Percentiles rank a stretch among this genome's conserved stretches.
phyloP scores from a whole-genome alignment of 257 asterid genomes.

The Primulina eburnea region DNA sequence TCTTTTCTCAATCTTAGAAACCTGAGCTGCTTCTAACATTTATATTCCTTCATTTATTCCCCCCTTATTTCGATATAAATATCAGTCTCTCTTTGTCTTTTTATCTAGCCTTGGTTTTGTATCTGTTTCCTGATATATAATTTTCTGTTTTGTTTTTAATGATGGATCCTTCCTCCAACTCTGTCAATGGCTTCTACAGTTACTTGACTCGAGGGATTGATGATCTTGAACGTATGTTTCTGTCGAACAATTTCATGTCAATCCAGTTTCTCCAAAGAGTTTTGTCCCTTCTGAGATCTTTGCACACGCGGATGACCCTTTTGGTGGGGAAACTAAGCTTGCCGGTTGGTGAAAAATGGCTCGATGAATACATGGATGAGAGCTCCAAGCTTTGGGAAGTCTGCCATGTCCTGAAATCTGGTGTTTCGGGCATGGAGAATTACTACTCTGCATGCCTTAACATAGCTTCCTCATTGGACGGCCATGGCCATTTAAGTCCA shows the following conservation, averaged over 20 bases:
- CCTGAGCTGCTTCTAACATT: conserved; percentile 58
- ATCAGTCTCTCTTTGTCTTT: conserved; percentile 31
- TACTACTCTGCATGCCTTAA: conserved; percentile 65
- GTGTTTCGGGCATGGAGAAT: conserved; percentile 73
- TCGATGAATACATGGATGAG: conserved; percentile 94
- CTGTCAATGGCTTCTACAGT: conserved; percentile 80
- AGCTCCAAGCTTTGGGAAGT: conserved; percentile 91
- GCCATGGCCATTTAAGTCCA: conserved; percentile 55
- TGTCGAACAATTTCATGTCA: conserved; percentile 78
- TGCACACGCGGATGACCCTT: conserved; percentile 65
- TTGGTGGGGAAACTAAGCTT: conserved; percentile 77
- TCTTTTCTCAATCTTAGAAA: conserved; percentile 64
- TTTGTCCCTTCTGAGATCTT: conserved; percentile 67
- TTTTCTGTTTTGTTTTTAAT: conserved; percentile 8
- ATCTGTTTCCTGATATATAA: not conserved
- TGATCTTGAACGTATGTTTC: conserved; percentile 68
- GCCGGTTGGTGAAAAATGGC: conserved; percentile 95
- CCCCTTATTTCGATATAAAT: conserved; percentile 34
- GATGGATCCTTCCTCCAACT: conserved; percentile 85
- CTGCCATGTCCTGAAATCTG: conserved; percentile 72
- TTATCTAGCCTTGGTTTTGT: conserved; percentile 15
- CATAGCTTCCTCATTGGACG: conserved; percentile 55
- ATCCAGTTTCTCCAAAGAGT: conserved; percentile 77
- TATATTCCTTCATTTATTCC: conserved; percentile 30
- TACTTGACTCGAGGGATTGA: conserved; percentile 73